phyloP scores from a whole-genome alignment of 2,329 filamentous ascomycete species.

The Claviceps sp. region DNA sequence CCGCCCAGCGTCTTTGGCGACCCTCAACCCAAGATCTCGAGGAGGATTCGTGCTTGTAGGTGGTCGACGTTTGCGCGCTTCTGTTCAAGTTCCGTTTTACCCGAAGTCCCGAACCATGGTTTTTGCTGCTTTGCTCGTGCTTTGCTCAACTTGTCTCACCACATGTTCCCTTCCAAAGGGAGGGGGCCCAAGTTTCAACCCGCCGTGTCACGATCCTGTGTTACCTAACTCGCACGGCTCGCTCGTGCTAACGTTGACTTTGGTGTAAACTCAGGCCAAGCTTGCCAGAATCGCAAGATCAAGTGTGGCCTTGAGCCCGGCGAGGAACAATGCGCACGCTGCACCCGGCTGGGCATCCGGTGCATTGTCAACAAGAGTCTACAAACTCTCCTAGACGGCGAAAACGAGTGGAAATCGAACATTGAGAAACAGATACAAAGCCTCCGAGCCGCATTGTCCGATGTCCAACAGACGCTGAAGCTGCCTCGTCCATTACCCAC shows the following conservation, averaged over 20 bases:
- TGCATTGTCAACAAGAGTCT: conserved; percentile 42
- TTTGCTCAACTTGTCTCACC: background rate
- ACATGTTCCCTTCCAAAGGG: too few relatives aligned
- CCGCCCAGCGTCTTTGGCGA: conserved; percentile 4
- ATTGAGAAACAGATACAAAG: conserved; percentile 16
- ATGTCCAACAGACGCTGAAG: conserved; percentile 14
- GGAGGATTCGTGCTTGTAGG: conserved; percentile 20
- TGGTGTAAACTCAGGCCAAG: conserved; percentile 16
- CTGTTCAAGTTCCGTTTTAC: background rate
- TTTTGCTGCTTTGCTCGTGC: background rate
- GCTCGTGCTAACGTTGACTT: background rate
- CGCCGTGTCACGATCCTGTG: background rate
- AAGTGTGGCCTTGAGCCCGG: conserved; percentile 36
- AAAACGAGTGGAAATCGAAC: conserved; percentile 28
- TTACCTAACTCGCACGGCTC: background rate
- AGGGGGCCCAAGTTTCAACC: background rate
- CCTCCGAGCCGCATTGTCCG: conserved; percentile 14
- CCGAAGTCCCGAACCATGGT: background rate
- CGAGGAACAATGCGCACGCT: conserved; percentile 33
- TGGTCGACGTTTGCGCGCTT: conserved; percentile 5
- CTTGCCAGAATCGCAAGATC: conserved; percentile 41
- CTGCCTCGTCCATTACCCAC: conserved; percentile 4
- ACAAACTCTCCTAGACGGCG: conserved; percentile 40
- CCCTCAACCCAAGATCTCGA: conserved; percentile 17
- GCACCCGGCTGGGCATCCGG: conserved; percentile 33